A percentile compares a stretch with the other conserved stretches of the same genome.
Evolutionary conservation across 257 asterid species (phyloP).

Genomic region (Primulina eburnea): DNA sequence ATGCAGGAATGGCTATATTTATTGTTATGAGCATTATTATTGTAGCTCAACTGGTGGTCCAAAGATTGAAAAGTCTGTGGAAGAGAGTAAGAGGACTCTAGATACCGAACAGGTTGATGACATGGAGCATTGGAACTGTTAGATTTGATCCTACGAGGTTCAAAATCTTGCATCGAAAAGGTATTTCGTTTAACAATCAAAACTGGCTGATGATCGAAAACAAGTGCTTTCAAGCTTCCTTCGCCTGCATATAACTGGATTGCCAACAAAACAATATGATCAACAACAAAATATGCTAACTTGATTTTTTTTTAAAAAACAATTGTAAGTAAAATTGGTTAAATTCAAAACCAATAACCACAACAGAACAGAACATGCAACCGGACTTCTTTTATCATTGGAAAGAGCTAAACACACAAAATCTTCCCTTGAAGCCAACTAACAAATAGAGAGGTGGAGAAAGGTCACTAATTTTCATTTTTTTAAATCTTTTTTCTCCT

Average conservation of each 20-base stretch:
- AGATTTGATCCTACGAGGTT: constrained; percentile 33
- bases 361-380: neutral
- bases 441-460: neutral
- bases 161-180: constrained; percentile 49
- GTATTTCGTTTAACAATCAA: neutral
- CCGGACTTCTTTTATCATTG: neutral
- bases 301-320: neutral
- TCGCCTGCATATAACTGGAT: neutral
- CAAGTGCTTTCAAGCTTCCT: neutral
- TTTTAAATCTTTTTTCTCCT: too few species aligned
- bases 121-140: constrained; percentile 47
- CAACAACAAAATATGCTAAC: neutral
- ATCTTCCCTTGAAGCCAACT: neutral
- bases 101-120: constrained; percentile 42
- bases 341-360: neutral
- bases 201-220: constrained; percentile 1
- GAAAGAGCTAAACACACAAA: neutral
- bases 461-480: neutral
- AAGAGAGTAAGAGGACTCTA: constrained; percentile 38
- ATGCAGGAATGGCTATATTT: constrained; percentile 32
- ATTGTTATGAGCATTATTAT: constrained; percentile 7
- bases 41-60: constrained; percentile 37
- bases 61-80: constrained; percentile 40
- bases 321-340: neutral
- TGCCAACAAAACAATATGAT: neutral